Percentiles rank a stretch among this genome's conserved stretches.
Evolutionary conservation across 352 stramenopile species (phyloP).

Genomic region (Phytophthora uliginosa): DNA sequence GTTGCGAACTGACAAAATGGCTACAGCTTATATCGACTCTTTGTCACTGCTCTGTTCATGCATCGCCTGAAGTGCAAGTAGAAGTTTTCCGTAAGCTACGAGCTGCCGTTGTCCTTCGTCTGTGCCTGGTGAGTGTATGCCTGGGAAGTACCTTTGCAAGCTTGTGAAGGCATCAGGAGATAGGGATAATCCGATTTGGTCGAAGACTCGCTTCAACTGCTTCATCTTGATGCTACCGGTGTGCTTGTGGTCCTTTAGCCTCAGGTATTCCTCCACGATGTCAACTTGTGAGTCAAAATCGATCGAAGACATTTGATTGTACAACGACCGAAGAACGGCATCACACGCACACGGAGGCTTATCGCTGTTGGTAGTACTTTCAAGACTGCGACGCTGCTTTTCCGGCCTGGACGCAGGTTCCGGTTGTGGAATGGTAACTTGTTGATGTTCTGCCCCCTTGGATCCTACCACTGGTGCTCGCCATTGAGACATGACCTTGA

Average conservation of each 20-base stretch:
- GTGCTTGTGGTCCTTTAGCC: conserved; percentile 35
- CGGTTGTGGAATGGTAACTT: conserved; percentile 8
- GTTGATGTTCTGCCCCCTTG: conserved; percentile 1
- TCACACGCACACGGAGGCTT: conserved; percentile 26
- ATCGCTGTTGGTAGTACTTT: neutral
- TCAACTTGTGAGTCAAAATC: conserved; percentile 76
- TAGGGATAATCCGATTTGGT: conserved; percentile 64
- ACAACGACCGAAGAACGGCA: conserved; percentile 58
- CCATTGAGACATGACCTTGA: conserved; percentile 81
- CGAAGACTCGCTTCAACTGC: conserved; percentile 56
- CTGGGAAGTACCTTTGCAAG: conserved; percentile 47
- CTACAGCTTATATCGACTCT: conserved; percentile 13
- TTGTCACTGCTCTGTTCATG: conserved; percentile 28
- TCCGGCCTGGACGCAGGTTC: conserved; percentile 1
- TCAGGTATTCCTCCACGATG: conserved; percentile 72
- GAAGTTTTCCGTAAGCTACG: conserved; percentile 47
- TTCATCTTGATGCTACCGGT: conserved; percentile 45
- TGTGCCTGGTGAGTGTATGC: neutral
- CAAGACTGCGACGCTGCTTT: conserved; percentile 4
- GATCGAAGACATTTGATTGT: conserved; percentile 74
- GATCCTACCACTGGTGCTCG: conserved; percentile 5
- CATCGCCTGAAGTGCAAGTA: conserved; percentile 39
- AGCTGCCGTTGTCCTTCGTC: conserved; percentile 8
- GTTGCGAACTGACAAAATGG: neutral
- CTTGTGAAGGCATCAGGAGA: conserved; percentile 48